phyloP scores from a whole-genome alignment of 2,329 filamentous ascomycete species.

The Cytospora piceae region DNA sequence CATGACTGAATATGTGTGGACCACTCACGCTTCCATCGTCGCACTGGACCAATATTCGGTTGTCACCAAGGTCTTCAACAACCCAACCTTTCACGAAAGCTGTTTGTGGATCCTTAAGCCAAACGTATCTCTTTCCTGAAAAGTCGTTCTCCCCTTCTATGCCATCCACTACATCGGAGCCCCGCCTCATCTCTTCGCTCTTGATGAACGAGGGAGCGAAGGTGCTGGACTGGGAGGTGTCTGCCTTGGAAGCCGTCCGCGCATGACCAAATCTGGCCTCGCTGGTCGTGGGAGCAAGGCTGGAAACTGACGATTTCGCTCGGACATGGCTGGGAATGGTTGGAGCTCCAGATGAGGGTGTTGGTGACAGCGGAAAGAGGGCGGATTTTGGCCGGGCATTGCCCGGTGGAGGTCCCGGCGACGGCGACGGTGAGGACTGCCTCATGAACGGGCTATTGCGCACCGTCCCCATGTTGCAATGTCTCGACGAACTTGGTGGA shows the following conservation, averaged over 20 bases:
- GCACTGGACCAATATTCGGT: slow-evolving; percentile 81
- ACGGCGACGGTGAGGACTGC: slow-evolving; percentile 68
- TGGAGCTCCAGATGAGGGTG: slow-evolving; percentile 7
- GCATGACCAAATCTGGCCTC: slow-evolving; percentile 43
- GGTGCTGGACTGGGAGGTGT: slow-evolving; percentile 70
- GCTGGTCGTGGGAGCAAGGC: slow-evolving; percentile 22
- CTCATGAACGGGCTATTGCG: slow-evolving; percentile 82
- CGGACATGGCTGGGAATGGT: slow-evolving; percentile 16
- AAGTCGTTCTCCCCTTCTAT: slow-evolving; percentile 99
- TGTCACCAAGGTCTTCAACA: slow-evolving; percentile 74
- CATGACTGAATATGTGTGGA: neutral
- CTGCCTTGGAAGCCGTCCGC: slow-evolving; percentile 66
- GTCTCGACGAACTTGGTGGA: slow-evolving; percentile 1
- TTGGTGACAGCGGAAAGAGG: slow-evolving; percentile 57
- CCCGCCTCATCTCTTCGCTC: slow-evolving; percentile 71
- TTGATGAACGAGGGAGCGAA: slow-evolving; percentile 98
- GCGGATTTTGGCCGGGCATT: slow-evolving; percentile 73
- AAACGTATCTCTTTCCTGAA: slow-evolving; percentile 97
- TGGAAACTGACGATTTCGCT: slow-evolving; percentile 21
- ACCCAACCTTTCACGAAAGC: slow-evolving; percentile 95
- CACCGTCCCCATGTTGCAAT: slow-evolving; percentile 50
- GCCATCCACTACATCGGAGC: slow-evolving; percentile 62
- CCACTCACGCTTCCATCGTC: slow-evolving; percentile 82
- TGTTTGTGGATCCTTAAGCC: slow-evolving; percentile 83
- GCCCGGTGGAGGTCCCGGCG: slow-evolving; percentile 44